Evolutionary conservation across 1,284 basidiomycete species (phyloP).

Genomic region (Leccinum olivaceoglutinosum): DNA sequence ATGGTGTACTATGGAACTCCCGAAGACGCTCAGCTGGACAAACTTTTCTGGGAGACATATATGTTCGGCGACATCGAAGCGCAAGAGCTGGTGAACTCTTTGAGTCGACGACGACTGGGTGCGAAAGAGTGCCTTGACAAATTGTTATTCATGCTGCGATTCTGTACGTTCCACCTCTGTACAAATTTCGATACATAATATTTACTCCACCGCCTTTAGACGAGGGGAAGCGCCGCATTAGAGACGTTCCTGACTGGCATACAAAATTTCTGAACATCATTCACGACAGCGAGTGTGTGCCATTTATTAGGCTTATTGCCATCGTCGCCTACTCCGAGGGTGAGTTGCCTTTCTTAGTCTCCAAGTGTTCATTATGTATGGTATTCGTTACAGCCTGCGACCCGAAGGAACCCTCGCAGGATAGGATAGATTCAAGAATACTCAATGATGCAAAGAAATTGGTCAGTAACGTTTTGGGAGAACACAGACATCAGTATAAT

Average conservation of each 20-base stretch:
- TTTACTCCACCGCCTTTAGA: constrained; percentile 5
- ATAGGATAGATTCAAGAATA: neutral
- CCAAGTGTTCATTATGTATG: neutral
- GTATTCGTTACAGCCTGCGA: constrained; percentile 10
- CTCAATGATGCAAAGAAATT: constrained; percentile 8
- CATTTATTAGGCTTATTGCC: constrained; percentile 10
- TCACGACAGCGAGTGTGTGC: neutral
- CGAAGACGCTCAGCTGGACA: neutral
- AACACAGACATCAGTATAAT: constrained; percentile 12
- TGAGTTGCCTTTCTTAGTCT: constrained; percentile 12
- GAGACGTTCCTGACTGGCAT: constrained; percentile 11
- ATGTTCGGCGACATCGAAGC: neutral
- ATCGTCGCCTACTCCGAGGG: constrained; percentile 20
- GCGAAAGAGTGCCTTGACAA: neutral
- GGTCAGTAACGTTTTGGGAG: constrained; percentile 8
- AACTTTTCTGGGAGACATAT: neutral
- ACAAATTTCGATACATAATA: neutral
- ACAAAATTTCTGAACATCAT: constrained; percentile 11
- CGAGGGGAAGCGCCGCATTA: constrained; percentile 21
- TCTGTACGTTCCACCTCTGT: constrained; percentile 9
- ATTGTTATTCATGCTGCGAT: constrained; percentile 8
- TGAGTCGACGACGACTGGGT: neutral
- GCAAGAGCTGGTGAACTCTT: neutral
- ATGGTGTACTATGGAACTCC: neutral
- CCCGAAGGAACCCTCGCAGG: neutral